Base-by-base conservation (phyloP, 176 grass and related monocot genomes). In the Phragmites australis region DNA sequence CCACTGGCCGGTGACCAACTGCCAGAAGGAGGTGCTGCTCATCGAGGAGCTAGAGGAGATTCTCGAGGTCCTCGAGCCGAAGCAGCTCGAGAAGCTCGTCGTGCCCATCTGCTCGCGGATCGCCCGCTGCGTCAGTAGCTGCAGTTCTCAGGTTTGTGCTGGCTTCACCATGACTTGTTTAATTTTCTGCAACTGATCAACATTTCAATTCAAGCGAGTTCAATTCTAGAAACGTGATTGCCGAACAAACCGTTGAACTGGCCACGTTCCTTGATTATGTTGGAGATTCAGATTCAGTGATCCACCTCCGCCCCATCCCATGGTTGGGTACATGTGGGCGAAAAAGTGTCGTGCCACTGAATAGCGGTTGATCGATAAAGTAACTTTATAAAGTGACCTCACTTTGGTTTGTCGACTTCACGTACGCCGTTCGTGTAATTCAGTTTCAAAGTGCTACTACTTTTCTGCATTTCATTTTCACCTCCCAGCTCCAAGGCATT, bases 21-120 rank as follows among this genome's bases (percentile, higher is more conserved):
- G 84, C 85, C 90, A 94, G 79, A 94, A 98, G 90, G 92, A 94
- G 84, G 78, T 94, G 82, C 64, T 98, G 42, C 83, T 98, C 52
- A 92, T 97, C 53, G 90, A 83, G 13, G 96, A 98, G 90, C 84
- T 97, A 22, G 90, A 94, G 85, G 90, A 90, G 75, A 70, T 98
- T n/a, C 9, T 85, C 11, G 86, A 86, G 37, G n/a, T 50, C 30
- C 73, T 93, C 26, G 65, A 70, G 8, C 75, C 45, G 14, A 6
- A 12, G 3, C 87, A 76, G 47, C 87, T 98, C 65, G 72, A 90
- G 52, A 89, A 76, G 41, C 47, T 98, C 31, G 90, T 79, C 1
- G 69, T 85, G 65, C 86, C 89, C 14, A 43, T 98, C 75, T 98
- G 90, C 82, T 74, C 86, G 43, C 81, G 72, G 18, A 87, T 98